phyloP scores from a whole-genome alignment of 108 stramenopile species.

The Craspedostauros australis region DNA sequence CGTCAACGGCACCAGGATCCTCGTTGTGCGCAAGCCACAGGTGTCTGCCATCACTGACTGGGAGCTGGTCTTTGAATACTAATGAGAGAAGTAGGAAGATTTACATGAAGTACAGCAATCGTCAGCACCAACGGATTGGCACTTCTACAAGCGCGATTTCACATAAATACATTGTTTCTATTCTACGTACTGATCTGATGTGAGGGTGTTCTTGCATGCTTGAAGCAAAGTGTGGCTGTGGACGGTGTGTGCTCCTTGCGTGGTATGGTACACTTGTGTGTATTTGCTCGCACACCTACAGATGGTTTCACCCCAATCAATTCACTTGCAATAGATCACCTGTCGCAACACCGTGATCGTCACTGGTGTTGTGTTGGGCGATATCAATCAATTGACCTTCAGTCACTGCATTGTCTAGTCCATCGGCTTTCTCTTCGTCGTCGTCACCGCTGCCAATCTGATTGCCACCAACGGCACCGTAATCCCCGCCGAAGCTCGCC shows the following conservation, averaged over 20 bases:
- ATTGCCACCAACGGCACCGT: background rate
- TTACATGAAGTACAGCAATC: background rate
- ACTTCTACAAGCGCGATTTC: background rate
- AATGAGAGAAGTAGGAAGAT: background rate
- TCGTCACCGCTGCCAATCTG: background rate
- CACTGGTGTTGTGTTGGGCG: background rate
- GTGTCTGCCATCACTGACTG: constrained; percentile 63
- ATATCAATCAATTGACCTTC: background rate
- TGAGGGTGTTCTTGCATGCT: background rate
- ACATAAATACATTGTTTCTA: background rate
- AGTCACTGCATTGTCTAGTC: background rate
- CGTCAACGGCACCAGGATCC: constrained; percentile 37
- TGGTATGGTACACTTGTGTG: background rate
- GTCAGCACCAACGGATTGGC: background rate
- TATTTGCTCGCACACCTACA: background rate
- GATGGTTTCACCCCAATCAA: background rate
- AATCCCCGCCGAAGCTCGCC: constrained; percentile 2
- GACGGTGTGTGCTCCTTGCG: background rate
- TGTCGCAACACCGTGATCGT: background rate
- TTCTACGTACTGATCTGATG: background rate
- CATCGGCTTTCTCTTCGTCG: constrained; percentile 1
- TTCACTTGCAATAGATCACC: background rate
- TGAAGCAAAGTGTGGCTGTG: background rate
- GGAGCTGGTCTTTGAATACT: constrained; percentile 31
- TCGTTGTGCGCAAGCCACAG: constrained; percentile 75